Evolutionary conservation across 192 early-diverging fungal species (phyloP).

Genomic region (Podila horticola): DNA sequence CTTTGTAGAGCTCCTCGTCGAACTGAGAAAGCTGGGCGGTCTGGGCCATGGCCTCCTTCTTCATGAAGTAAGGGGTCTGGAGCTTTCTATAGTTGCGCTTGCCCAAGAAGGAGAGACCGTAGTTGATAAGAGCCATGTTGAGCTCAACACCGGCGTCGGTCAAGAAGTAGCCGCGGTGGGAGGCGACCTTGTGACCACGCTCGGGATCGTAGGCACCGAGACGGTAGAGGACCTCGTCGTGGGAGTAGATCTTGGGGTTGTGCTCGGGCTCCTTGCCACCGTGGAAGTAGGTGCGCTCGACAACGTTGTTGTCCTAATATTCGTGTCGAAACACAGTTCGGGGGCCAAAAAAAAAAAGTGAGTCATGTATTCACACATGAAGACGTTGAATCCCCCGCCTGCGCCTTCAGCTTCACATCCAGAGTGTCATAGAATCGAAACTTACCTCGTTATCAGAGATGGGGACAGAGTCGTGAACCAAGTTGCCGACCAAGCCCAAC

Average conservation of each 20-base stretch:
- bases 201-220: conserved; percentile 90
- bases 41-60: conserved; percentile 95
- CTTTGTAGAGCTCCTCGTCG: conserved; percentile 98
- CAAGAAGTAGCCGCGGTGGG: conserved; percentile 99
- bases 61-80: conserved; percentile 99
- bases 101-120: conserved; percentile 93
- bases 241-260: conserved; percentile 73
- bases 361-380: background rate
- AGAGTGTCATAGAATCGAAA: background rate
- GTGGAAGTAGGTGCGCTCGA: conserved; percentile 70
- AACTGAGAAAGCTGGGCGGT: conserved; percentile 98
- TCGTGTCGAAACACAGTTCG: conserved; percentile 3
- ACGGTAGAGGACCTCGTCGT: conserved; percentile 95
- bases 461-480: conserved; percentile 92
- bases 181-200: conserved; percentile 92
- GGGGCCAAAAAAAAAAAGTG: background rate
- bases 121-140: conserved; percentile 96
- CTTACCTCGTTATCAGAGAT: conserved; percentile 83
- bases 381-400: background rate
- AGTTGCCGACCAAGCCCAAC: conserved; percentile 85
- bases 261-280: conserved; percentile 68
- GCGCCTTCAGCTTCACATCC: conserved; percentile 13
- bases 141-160: conserved; percentile 95
- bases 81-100: conserved; percentile 89
- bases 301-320: conserved; percentile 72